Percentiles rank a stretch among this genome's conserved stretches.
These are phyloP conservation scores for Cyclotella cryptica DNA, from an alignment of 108 stramenopile genomes.

Conservation along the genomic window DNA sequence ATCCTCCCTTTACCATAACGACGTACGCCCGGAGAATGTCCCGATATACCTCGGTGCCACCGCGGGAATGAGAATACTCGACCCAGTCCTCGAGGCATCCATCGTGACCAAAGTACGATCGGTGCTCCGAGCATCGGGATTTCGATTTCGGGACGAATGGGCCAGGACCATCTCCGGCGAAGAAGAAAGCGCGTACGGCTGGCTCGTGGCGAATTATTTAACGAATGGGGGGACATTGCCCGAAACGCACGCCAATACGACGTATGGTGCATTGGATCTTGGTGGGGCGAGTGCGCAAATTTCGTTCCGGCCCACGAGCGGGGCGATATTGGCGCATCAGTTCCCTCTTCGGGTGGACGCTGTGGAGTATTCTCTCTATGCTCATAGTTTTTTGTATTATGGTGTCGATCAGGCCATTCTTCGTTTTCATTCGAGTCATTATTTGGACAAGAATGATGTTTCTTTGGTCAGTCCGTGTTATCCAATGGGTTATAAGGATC, in stretches of 20 bases:
- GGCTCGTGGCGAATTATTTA: conserved; percentile 35
- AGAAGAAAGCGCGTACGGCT: conserved; percentile 84
- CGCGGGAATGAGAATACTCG: conserved; percentile 89
- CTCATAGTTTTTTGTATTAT: conserved; percentile 91
- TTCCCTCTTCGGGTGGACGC: conserved; percentile 89
- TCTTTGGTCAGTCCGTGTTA: conserved; percentile 63
- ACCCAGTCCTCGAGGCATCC: conserved; percentile 51
- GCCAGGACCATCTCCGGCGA: conserved; percentile 90
- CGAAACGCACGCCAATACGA: conserved; percentile 55
- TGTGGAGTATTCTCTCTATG: conserved; percentile 87
- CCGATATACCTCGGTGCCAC: conserved; percentile 96
- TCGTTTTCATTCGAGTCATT: conserved; percentile 53
- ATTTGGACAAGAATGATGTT: conserved; percentile 22
- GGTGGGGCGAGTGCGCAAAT: conserved; percentile 95
- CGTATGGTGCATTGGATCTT: conserved; percentile 91
- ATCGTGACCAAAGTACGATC: conserved; percentile 69
- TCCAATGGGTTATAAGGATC: conserved; percentile 52
- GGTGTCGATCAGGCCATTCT: conserved; percentile 81
- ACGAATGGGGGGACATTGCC: conserved; percentile 68
- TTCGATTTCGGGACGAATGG: conserved; percentile 80
- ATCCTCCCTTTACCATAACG: conserved; percentile 19
- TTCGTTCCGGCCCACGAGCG: conserved; percentile 71
- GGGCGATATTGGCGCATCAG: conserved; percentile 76
- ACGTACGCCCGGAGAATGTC: conserved; percentile 1
- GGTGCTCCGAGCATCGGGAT: conserved; percentile 65